These are phyloP conservation scores for Comarum palustre DNA, from an alignment of 306 rosid genomes.

Conservation along the genomic window DNA sequence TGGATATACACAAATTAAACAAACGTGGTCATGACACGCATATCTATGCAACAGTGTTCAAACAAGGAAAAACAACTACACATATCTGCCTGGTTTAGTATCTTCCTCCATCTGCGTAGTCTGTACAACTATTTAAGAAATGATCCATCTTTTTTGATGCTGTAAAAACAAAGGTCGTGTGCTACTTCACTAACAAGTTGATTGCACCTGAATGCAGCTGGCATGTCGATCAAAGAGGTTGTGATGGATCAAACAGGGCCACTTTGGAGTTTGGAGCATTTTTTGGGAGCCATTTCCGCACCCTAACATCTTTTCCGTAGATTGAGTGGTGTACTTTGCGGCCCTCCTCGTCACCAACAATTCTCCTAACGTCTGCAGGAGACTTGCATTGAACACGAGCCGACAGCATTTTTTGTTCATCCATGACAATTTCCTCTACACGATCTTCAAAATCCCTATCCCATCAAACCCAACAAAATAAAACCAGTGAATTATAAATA, in stretches of 20 bases:
- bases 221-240: neutral
- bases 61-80: neutral
- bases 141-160: neutral
- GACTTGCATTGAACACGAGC: constrained; percentile 4
- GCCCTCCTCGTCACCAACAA: constrained; percentile 8
- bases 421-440: neutral
- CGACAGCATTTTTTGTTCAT: neutral
- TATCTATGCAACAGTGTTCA: neutral
- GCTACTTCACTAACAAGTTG: neutral
- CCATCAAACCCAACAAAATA: neutral
- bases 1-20: no score
- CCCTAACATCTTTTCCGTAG: constrained; percentile 12
- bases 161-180: neutral
- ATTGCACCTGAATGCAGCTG: neutral
- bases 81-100: neutral
- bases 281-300: neutral
- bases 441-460: constrained; percentile 7
- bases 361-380: neutral
- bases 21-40: no score
- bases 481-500: neutral
- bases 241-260: neutral
- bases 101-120: neutral
- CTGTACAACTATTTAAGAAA: neutral
- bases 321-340: neutral
- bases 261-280: neutral